Evolutionary conservation across 179 eudicot species (phyloP), one percentile per base, ranked within the genome.

Genomic region (Corrigiola litoralis): DNA sequence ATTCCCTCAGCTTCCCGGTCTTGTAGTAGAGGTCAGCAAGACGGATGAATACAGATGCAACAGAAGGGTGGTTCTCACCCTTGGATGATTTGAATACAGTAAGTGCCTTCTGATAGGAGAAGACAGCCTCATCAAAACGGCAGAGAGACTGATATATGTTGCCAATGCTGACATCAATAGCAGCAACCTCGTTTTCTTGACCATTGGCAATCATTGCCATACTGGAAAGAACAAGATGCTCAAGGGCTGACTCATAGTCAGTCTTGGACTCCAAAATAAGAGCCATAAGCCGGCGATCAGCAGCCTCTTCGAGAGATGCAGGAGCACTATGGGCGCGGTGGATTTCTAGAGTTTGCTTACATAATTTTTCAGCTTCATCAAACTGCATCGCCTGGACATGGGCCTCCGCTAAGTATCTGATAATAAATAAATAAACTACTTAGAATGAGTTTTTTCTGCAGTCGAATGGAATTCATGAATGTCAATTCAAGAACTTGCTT

Each of bases 121-220:
- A 94, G 12, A 94, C 92, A 18, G 99, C 99, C 75, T 94, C 99
- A 29, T 94, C 97, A 54, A 84, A 87, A 34, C 99, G 87, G 59
- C 91, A 77, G 8, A 94, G 83, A 17, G 91, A 84, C 66, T 85
- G 80, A 76, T 94, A 94, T 60, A 94, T 75, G 73, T 90, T 86
- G 58, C 99, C 99, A 32, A 94, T 94, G 87, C 97, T 79, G 21
- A 90, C 81, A 75, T 94, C 99, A 45, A 94, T 84, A 16, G 97
- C 65, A 48, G 99, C 99, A 65, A 94, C 99, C 78, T 88, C 99
- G 31, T 75, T 87, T 58, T 94, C 99, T 73, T 90, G 97, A 42
- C 90, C 97, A 61, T 90, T 87, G 70, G 99, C 99, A 65, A 90
- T 90, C 99, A 94, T 94, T 2, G 96, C 96, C 96, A 94, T 94